Percentiles rank a stretch among this genome's conserved stretches.
Evolutionary conservation across 441 rosid genomes (phyloP).

Genomic region (Pelargonium fulgidum): DNA sequence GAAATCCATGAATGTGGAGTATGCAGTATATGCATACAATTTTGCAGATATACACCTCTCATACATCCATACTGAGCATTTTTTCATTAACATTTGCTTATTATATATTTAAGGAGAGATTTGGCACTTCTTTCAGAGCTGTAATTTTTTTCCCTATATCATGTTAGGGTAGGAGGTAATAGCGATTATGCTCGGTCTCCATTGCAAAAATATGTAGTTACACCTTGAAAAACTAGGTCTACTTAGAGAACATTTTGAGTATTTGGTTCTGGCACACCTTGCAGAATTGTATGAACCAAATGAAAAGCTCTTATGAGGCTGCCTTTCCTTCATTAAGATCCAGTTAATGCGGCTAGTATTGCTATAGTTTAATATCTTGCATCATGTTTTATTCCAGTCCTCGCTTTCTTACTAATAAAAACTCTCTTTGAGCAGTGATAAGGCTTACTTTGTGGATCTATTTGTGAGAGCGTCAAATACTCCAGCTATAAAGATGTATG

Average conservation of each 20-base stretch:
- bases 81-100: neutral
- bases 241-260: neutral
- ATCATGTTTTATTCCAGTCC: neutral
- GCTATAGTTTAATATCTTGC: neutral
- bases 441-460: slow-evolving; percentile 88
- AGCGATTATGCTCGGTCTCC: neutral
- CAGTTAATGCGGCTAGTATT: neutral
- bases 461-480: slow-evolving; percentile 92
- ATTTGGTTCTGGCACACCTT: neutral
- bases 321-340: neutral
- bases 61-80: neutral
- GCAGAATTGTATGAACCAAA: too few relatives aligned
- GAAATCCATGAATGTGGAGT: neutral
- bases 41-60: neutral
- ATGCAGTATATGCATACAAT: neutral
- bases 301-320: neutral
- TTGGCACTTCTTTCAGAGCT: neutral
- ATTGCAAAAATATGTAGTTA: neutral
- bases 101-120: neutral
- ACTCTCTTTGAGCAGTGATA: slow-evolving; percentile 54
- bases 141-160: neutral
- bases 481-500: slow-evolving; percentile 97
- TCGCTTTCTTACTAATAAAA: slow-evolving; percentile 15
- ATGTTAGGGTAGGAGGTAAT: neutral
- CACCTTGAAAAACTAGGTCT: neutral